A percentile compares a stretch with the other conserved stretches of the same genome.
These are phyloP conservation scores for Amanita rimosa DNA, from an alignment of 768 basidiomycete genomes.

Conservation along the genomic window DNA sequence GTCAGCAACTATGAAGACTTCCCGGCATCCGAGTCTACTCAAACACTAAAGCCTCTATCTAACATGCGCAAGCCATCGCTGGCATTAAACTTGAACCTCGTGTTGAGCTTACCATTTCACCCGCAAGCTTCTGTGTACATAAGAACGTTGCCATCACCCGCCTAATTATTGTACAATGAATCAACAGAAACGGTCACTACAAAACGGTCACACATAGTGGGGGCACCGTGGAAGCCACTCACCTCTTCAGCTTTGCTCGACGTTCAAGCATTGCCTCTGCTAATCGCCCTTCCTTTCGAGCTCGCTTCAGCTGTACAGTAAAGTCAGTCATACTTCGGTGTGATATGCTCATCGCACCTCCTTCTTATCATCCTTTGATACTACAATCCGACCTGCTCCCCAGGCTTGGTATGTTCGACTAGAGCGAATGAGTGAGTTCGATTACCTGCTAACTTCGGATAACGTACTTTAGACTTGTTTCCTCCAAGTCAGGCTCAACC, in stretches of 20 bases:
- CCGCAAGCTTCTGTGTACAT: too few species aligned
- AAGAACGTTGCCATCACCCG: too few species aligned
- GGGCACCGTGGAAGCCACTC: constrained; percentile 4
- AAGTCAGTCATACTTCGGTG: constrained; percentile 2
- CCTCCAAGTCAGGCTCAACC: constrained; percentile 49
- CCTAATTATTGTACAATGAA: too few species aligned
- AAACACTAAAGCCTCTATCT: too few species aligned
- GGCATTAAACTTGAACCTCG: too few species aligned
- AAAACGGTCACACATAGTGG: not conserved
- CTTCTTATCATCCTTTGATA: constrained; percentile 60
- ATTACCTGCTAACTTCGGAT: not conserved
- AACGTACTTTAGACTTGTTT: constrained; percentile 63
- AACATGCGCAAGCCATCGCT: too few species aligned
- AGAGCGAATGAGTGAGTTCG: constrained; percentile 7
- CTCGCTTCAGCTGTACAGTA: constrained; percentile 53
- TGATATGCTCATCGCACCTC: constrained; percentile 34
- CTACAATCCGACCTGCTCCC: constrained; percentile 69
- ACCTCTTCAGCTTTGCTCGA: constrained; percentile 83
- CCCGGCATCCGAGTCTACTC: too few species aligned
- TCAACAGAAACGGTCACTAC: constrained; percentile 43
- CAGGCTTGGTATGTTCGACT: constrained; percentile 74
- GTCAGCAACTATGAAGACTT: too few species aligned
- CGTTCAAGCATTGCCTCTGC: constrained; percentile 76
- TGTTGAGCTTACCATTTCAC: too few species aligned
- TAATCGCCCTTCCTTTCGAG: constrained; percentile 69